Percentiles rank a stretch among this genome's conserved stretches.
Evolutionary conservation across 169 alveolate genomes (phyloP).

Genomic region (Plasmodium reichenowi): DNA sequence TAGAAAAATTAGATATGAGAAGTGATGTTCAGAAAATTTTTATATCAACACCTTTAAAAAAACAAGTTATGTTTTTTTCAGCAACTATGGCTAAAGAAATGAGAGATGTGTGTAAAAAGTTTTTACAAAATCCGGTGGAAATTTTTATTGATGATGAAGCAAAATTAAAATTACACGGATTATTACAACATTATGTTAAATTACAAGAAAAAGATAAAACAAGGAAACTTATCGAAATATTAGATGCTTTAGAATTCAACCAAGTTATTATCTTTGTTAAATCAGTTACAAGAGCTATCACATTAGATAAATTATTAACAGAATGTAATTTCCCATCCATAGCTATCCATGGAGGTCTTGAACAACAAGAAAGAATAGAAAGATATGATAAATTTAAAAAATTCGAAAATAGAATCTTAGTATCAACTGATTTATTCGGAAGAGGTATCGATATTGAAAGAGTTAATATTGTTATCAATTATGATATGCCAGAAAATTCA

Average conservation of each 20-base stretch:
- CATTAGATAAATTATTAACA: slow-evolving; percentile 94
- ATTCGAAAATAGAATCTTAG: slow-evolving; percentile 98
- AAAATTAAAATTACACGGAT: slow-evolving; percentile 98
- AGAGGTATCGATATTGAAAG: slow-evolving; percentile 99
- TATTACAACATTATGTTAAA: slow-evolving; percentile 98
- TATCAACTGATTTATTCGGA: slow-evolving; percentile 99
- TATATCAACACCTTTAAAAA: slow-evolving; percentile 97
- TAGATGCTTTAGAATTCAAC: slow-evolving; percentile 98
- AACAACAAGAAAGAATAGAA: slow-evolving; percentile 92
- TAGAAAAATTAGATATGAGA: slow-evolving; percentile 98
- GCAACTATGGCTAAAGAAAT: slow-evolving; percentile 98
- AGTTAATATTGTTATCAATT: slow-evolving; percentile 99
- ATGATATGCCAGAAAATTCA: slow-evolving; percentile 97
- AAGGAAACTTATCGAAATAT: slow-evolving; percentile 95
- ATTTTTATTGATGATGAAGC: slow-evolving; percentile 99
- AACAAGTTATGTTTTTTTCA: slow-evolving; percentile 99
- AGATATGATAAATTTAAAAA: slow-evolving; percentile 97
- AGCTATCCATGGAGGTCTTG: slow-evolving; percentile 96
- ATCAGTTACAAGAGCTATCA: slow-evolving; percentile 95
- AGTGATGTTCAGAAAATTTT: slow-evolving; percentile 98
- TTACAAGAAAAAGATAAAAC: slow-evolving; percentile 98
- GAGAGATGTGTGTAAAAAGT: slow-evolving; percentile 96
- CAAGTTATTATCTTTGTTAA: slow-evolving; percentile 99
- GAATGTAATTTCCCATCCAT: slow-evolving; percentile 99
- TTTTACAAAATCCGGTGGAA: slow-evolving; percentile 98